phyloP scores from a whole-genome alignment of 768 basidiomycete species.

The Imleria badia region DNA sequence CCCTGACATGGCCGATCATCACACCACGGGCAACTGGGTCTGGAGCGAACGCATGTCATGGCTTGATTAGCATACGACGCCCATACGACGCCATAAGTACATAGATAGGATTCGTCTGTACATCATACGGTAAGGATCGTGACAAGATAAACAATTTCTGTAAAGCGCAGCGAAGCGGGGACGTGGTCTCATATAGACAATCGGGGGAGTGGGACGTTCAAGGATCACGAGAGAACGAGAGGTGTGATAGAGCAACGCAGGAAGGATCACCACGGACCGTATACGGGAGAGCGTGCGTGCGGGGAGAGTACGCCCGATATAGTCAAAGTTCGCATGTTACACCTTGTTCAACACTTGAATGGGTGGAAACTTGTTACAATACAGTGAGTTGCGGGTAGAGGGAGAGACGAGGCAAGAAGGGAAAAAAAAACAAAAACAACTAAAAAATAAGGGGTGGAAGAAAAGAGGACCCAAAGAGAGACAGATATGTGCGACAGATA shows the following conservation, averaged over 20 bases:
- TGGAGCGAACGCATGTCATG: slow-evolving; percentile 52
- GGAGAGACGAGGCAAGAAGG: slow-evolving; percentile 20
- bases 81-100: slow-evolving; percentile 18
- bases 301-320: slow-evolving; percentile 25
- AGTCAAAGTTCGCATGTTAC: slow-evolving; percentile 48
- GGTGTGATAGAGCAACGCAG: slow-evolving; percentile 11
- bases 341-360: slow-evolving; percentile 60
- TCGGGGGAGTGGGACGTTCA: slow-evolving; percentile 4
- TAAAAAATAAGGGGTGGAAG: slow-evolving; percentile 4
- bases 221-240: slow-evolving; percentile 9
- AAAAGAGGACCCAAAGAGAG: slow-evolving; percentile 56
- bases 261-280: slow-evolving; percentile 14
- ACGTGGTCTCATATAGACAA: slow-evolving; percentile 21
- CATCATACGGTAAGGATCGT: slow-evolving; percentile 30
- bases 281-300: slow-evolving; percentile 14
- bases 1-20: slow-evolving; percentile 16
- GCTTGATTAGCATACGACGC: slow-evolving; percentile 39
- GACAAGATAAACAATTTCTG: slow-evolving; percentile 26
- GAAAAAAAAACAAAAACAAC: slow-evolving; percentile 1
- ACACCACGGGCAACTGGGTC: slow-evolving; percentile 37
- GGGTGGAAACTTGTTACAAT: slow-evolving; percentile 68
- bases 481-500: slow-evolving; percentile 81
- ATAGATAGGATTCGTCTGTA: slow-evolving; percentile 27
- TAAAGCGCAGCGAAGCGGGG: not conserved
- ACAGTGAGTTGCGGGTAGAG: slow-evolving; percentile 64